Conservation (phyloP, 2,329 filamentous ascomycete genomes). For the Calonectria hongkongensis region DNA sequence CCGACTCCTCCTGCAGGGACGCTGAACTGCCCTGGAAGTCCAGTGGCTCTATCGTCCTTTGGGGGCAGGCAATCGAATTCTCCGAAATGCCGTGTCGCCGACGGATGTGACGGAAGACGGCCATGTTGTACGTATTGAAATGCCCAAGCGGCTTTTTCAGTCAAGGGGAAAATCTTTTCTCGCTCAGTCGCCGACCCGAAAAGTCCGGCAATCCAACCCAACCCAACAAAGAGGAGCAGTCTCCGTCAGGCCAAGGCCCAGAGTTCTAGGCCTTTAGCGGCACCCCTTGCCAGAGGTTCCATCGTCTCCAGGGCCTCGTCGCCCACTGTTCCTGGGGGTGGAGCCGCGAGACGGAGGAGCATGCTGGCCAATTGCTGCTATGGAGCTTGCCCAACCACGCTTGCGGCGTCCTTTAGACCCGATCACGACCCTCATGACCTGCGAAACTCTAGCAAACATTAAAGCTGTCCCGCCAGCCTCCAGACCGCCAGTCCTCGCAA, state of each 20-base stretch:
- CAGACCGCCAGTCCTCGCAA: conserved; percentile 20
- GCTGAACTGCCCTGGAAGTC: conserved; percentile 6
- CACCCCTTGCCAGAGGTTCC: conserved; percentile 45
- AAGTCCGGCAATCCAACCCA: conserved; percentile 30
- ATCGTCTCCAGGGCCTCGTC: conserved; percentile 24
- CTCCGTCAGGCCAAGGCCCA: background rate
- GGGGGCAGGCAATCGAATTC: conserved; percentile 11
- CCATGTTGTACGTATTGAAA: conserved; percentile 17
- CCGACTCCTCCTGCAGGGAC: background rate
- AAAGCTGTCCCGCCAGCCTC: conserved; percentile 4
- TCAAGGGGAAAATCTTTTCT: conserved; percentile 27
- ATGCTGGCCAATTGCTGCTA: conserved; percentile 19
- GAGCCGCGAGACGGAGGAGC: conserved; percentile 25
- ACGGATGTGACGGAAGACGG: conserved; percentile 36
- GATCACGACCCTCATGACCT: conserved; percentile 32
- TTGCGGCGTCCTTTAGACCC: conserved; percentile 24
- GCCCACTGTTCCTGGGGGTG: conserved; percentile 40
- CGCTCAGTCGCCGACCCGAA: conserved; percentile 40
- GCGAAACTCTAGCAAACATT: background rate
- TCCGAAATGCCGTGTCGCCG: conserved; percentile 32
- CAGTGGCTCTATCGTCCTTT: background rate
- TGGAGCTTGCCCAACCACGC: conserved; percentile 1
- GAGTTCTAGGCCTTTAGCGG: conserved; percentile 46
- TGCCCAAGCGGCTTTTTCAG: conserved; percentile 35
- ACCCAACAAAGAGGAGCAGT: conserved; percentile 31